phyloP scores from a whole-genome alignment of 2,329 filamentous ascomycete genomes.

The Botrytis squamosa region DNA sequence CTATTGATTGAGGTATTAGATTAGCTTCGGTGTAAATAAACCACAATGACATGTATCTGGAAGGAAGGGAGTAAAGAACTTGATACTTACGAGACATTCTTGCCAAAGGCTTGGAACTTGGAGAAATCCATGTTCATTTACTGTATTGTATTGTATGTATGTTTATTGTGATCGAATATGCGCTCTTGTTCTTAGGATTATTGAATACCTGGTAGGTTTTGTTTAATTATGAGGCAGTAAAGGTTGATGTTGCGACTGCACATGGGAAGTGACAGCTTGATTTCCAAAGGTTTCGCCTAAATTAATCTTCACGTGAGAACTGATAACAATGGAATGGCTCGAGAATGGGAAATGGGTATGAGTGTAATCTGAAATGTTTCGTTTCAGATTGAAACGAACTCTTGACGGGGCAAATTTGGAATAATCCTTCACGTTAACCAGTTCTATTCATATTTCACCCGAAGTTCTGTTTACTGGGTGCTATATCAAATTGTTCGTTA shows the following conservation, averaged over 20 bases:
- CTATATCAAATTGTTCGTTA: background rate
- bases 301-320: slow-evolving; percentile 13
- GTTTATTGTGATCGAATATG: background rate
- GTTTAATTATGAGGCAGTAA: slow-evolving; percentile 15
- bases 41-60: slow-evolving; percentile 26
- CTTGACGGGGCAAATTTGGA: background rate
- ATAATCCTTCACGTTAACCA: background rate
- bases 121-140: slow-evolving; percentile 52
- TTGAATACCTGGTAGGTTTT: background rate
- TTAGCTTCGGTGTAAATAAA: slow-evolving; percentile 31
- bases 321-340: slow-evolving; percentile 13
- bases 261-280: slow-evolving; percentile 12
- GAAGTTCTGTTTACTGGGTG: background rate
- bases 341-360: background rate
- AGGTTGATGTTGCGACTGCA: slow-evolving; percentile 20
- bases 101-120: slow-evolving; percentile 67
- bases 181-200: background rate
- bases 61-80: slow-evolving; percentile 25
- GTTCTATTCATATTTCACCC: background rate
- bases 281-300: slow-evolving; percentile 8
- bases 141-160: background rate
- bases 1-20: slow-evolving; percentile 50
- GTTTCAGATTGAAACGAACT: background rate
- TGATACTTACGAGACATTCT: slow-evolving; percentile 61
- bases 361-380: background rate